These are phyloP conservation scores for Boletus pseudopeckii DNA, from an alignment of 768 basidiomycete genomes.

Conservation along the genomic window DNA sequence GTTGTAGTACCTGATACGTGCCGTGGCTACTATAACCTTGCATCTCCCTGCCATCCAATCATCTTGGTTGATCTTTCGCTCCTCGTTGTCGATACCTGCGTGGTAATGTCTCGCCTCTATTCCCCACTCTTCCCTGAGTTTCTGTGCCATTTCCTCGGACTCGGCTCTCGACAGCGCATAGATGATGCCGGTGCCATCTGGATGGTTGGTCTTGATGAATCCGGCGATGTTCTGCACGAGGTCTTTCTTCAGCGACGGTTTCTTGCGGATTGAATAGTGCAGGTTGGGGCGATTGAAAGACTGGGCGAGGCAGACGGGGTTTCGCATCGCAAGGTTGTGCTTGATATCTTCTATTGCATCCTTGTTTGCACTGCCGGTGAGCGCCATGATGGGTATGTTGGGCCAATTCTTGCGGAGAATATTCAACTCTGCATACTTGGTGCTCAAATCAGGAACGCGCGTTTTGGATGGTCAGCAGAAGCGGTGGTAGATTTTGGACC, in stretches of 20 bases:
- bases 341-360: constrained; percentile 79
- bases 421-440: constrained; percentile 66
- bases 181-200: constrained; percentile 71
- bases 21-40: constrained; percentile 91
- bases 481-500: constrained; percentile 24
- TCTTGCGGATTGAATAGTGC: constrained; percentile 61
- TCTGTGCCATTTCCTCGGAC: constrained; percentile 78
- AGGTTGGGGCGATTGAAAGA: constrained; percentile 97
- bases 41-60: constrained; percentile 73
- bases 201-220: constrained; percentile 61
- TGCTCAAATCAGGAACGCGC: constrained; percentile 9
- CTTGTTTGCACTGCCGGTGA: constrained; percentile 91
- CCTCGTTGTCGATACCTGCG: constrained; percentile 64
- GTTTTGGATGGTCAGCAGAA: not conserved
- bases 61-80: constrained; percentile 58
- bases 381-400: constrained; percentile 86
- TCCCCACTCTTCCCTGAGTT: constrained; percentile 53
- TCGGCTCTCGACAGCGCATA: constrained; percentile 71
- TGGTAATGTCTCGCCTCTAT: constrained; percentile 81
- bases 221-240: constrained; percentile 59
- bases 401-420: constrained; percentile 73
- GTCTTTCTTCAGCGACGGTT: constrained; percentile 41
- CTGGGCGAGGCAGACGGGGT: constrained; percentile 58
- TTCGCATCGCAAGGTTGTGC: constrained; percentile 58
- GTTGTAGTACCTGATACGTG: constrained; percentile 33